Conservation (phyloP, 805 yeast genomes). For the Komagataella populi region DNA sequence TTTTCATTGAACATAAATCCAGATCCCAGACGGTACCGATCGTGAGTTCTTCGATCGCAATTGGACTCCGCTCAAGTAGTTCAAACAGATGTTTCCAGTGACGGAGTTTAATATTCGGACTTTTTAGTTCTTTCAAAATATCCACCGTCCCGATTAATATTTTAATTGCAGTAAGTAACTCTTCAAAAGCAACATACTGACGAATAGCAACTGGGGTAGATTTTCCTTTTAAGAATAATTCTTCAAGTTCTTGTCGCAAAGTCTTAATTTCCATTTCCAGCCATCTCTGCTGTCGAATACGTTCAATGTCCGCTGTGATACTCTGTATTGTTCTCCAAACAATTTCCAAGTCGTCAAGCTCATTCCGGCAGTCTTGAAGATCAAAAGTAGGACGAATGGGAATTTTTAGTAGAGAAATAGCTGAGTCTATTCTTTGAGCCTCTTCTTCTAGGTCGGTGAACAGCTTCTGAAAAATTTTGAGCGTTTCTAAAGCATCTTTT, state of each 20-base stretch:
- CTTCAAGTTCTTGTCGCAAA: conserved; percentile 36
- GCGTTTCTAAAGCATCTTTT: conserved; percentile 21
- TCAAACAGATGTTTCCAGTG: conserved; percentile 50
- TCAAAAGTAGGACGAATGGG: conserved; percentile 15
- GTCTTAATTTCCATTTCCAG: conserved; percentile 25
- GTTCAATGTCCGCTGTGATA: conserved; percentile 32
- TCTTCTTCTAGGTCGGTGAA: conserved; percentile 6
- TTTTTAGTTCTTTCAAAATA: conserved; percentile 31
- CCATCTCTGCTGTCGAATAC: conserved; percentile 36
- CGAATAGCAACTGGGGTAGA: conserved; percentile 43
- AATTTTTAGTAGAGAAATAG: conserved; percentile 20
- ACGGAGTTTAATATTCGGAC: conserved; percentile 42
- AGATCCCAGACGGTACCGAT: conserved; percentile 54
- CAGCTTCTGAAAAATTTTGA: conserved; percentile 19
- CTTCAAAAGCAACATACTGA: conserved; percentile 57
- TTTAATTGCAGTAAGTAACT: conserved; percentile 33
- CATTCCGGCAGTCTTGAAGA: conserved; percentile 24
- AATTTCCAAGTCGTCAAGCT: conserved; percentile 37
- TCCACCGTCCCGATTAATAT: conserved; percentile 22
- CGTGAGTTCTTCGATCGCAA: conserved; percentile 16
- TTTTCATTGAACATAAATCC: conserved; percentile 30
- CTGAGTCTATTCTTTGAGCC: conserved; percentile 13
- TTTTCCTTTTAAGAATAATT: conserved; percentile 28
- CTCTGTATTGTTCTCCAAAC: conserved; percentile 54
- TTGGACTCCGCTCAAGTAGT: conserved; percentile 1